phyloP scores from a whole-genome alignment of 768 basidiomycete species.

The Rhodotorula taiwanensis region DNA sequence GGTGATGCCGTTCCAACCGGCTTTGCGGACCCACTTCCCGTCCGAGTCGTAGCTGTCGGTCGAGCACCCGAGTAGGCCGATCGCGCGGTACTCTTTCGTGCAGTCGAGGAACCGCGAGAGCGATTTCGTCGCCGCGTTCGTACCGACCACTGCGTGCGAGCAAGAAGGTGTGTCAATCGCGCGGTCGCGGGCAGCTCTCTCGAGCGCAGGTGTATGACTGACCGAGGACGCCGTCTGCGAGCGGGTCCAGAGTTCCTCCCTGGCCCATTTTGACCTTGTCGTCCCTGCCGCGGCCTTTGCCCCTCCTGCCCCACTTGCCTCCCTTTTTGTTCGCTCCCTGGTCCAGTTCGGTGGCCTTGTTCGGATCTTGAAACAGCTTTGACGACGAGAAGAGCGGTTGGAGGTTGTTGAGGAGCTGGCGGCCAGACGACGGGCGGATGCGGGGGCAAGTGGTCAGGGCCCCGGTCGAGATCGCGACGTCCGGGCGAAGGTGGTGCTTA shows the following conservation, averaged over 20 bases:
- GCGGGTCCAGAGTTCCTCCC: conserved; percentile 90
- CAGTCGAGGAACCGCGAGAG: conserved; percentile 76
- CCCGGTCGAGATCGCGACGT: too few relatives aligned
- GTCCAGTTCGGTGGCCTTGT: not conserved
- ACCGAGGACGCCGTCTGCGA: conserved; percentile 94
- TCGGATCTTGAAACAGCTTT: conserved; percentile 55
- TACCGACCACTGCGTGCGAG: conserved; percentile 70
- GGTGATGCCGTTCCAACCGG: conserved; percentile 61
- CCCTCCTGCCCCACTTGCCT: conserved; percentile 46
- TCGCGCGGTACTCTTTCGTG: conserved; percentile 88
- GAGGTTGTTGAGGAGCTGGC: conserved; percentile 65
- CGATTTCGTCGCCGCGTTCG: conserved; percentile 83
- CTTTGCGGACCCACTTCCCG: conserved; percentile 68
- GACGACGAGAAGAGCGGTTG: conserved; percentile 73
- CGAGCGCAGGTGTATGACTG: conserved; percentile 33
- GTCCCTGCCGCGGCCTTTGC: conserved; percentile 48
- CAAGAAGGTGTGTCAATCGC: too few relatives aligned
- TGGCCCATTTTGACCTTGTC: conserved; percentile 72
- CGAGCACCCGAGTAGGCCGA: conserved; percentile 83
- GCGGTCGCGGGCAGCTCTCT: too few relatives aligned
- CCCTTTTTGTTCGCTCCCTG: conserved; percentile 6
- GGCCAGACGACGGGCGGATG: not conserved
- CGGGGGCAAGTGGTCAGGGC: too few relatives aligned
- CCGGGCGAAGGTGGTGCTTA: not conserved
- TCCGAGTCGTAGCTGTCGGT: conserved; percentile 92